Base-by-base conservation (phyloP, 148 eudicot species). In the Hydrangea macrophylla region DNA sequence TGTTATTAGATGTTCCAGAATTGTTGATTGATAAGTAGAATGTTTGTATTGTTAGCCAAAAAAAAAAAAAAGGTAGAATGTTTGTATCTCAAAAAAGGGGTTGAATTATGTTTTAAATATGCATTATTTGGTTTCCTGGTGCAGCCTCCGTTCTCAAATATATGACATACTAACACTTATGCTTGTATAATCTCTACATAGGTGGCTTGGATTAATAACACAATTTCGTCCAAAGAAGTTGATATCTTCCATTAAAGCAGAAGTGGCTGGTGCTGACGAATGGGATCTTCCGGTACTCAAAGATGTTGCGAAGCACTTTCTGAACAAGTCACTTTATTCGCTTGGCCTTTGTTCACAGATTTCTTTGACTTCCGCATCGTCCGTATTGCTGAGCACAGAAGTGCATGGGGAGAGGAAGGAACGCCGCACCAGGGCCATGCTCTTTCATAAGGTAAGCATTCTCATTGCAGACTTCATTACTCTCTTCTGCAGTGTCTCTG, bases 141-240 rank as follows among this genome's bases (percentile, higher is more conserved):
- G 37, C 24, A 1, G 0, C 7, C 13, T 61, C 0, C 51, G 25
- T 62, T 20, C 20, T 37, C 65, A 45, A 37, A 22, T 37, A 0
- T 59, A 22, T 24, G 57, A 22, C 26, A 68, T 58, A 23, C 42
- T 45, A 45, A 45, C 30, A 22, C 25, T 1, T 24, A 32, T 32
- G 55, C n/a, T 58, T 22, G 58, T 9, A 33, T 30, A 57, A 32
- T 2, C 33, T 57, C 12, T 42, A 58, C n/a, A 37, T 59, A 92
- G 97, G 96, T 87, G 96, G 97, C 39, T 84, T 74, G 96, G 88
- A 58, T 69, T 92, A 39, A 76, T 75, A 62, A 91, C 86, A 27
- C 92, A 92, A 45, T 36, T 92, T 59, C 91, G 97, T 70, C 97
- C 96, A 18, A 84, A 76, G 79, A 87, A 89, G 68, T 58, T 92